A percentile compares a stretch with the other conserved stretches of the same genome.
These are phyloP conservation scores for Hymenoscyphus fraxineus DNA, from an alignment of 2,329 filamentous ascomycete genomes.

Conservation along the genomic window DNA sequence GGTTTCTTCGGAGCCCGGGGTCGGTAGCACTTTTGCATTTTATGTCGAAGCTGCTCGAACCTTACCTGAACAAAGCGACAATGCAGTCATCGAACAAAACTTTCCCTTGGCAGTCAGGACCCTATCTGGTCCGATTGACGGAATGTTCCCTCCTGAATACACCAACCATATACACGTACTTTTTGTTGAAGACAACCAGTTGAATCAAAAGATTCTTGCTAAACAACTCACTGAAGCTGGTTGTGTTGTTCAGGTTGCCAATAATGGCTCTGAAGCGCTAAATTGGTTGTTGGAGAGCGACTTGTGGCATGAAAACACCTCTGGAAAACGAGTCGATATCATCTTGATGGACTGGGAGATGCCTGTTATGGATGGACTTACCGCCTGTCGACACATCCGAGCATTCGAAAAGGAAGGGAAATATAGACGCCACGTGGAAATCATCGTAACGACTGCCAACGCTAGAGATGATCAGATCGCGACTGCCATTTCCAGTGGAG, in stretches of 20 bases:
- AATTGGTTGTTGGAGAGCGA: constrained; percentile 34
- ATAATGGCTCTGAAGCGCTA: constrained; percentile 54
- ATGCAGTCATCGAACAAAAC: constrained; percentile 4
- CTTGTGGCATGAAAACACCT: constrained; percentile 22
- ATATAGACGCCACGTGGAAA: constrained; percentile 43
- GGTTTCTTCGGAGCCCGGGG: constrained; percentile 62
- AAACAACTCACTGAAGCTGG: constrained; percentile 47
- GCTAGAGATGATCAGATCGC: constrained; percentile 30
- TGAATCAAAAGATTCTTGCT: constrained; percentile 55
- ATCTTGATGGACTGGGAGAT: constrained; percentile 77
- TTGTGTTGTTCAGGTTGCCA: constrained; percentile 44
- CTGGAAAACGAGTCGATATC: constrained; percentile 47
- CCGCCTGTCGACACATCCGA: constrained; percentile 62
- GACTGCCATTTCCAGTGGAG: constrained; percentile 25
- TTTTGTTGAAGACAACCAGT: constrained; percentile 58
- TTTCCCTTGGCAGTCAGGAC: constrained; percentile 9
- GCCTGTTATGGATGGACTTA: constrained; percentile 69
- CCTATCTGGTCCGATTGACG: constrained; percentile 6
- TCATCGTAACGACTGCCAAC: constrained; percentile 36
- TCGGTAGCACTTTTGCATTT: constrained; percentile 73
- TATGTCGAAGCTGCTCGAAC: constrained; percentile 57
- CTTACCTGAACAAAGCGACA: constrained; percentile 6
- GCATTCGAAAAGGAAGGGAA: constrained; percentile 51
- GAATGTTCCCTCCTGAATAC: constrained; percentile 9
- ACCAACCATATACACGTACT: constrained; percentile 38